Base-by-base conservation (phyloP, 305 asterid species). In the Fraxinus latifolia region DNA sequence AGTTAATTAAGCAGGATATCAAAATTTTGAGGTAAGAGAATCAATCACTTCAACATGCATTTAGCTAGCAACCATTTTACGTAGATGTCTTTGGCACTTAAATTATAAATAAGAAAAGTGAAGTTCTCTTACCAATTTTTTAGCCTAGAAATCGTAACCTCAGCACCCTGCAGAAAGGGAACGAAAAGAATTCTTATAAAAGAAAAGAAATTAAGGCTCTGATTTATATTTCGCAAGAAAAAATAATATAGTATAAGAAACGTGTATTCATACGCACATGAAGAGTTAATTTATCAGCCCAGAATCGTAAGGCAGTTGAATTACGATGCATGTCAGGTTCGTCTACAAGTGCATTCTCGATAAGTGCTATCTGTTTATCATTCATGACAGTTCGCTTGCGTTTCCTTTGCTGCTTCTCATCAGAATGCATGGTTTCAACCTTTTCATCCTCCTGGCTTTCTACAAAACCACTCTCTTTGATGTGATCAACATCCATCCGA, bases 281-380 rank as follows among this genome's bases (percentile, higher is more conserved):
- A 82, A 75, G 88, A 87, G 98, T 95, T 87, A 96, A 84, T 85
- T 87, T 90, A 37, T 91, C 96, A 71, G 98, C 94, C 98, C 98
- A 96, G 8, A 27, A 50, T 50, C 87, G 88, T 76, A 96, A 87
- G 3, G 90, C 76, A 77, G 85, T 33, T 77, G 92, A 88, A 86
- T 95, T 95, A 53, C 98, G 95, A 84, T 96, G 98, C 98, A 96
- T 89, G 81, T 92, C 97, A 73, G 98, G 98, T 88, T 96, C 98
- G 17, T 88, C 89, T 74, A 82, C 79, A 68, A 96, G 89, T 47
- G 99, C 98, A 79, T 87, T 84, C 89, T 96, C 99, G 31, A 95
- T 89, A 50, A 91, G 92, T 60, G 89, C 82, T 27, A 96, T 90
- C 87, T 96, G 99, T 67, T 85, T 88, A 39, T 95, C 98, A 72